phyloP scores from a whole-genome alignment of 495 filamentous ascomycete species.

The Podospora appendiculata region DNA sequence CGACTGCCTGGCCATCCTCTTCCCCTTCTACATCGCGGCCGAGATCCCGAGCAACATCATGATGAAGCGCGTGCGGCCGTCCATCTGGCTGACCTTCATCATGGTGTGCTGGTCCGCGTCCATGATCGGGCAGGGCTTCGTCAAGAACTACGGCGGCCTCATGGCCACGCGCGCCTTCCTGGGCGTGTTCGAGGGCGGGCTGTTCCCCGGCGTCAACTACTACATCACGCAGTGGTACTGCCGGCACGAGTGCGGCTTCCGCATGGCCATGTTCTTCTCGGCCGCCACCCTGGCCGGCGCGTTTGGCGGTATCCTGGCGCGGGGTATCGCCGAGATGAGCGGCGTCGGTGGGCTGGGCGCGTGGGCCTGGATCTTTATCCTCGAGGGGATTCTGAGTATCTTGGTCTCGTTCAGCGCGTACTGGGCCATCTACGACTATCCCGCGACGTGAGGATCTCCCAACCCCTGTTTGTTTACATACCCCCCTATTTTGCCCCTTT shows the following conservation, averaged over 20 bases:
- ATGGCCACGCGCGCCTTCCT: slow-evolving; percentile 51
- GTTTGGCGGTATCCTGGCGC: slow-evolving; percentile 61
- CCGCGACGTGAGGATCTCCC: slow-evolving; percentile 30
- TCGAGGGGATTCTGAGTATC: slow-evolving; percentile 45
- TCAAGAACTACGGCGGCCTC: slow-evolving; percentile 45
- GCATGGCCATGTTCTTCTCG: slow-evolving; percentile 53
- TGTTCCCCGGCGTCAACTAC: slow-evolving; percentile 64
- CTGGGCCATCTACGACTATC: slow-evolving; percentile 52
- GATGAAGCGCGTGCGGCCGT: slow-evolving; percentile 53
- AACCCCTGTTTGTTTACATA: too few species aligned
- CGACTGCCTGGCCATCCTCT: slow-evolving; percentile 51
- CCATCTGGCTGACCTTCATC: slow-evolving; percentile 43
- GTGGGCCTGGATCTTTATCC: slow-evolving; percentile 68
- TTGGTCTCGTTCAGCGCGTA: slow-evolving; percentile 42
- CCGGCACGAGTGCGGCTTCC: slow-evolving; percentile 17
- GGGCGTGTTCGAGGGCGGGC: slow-evolving; percentile 56
- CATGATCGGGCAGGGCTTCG: slow-evolving; percentile 48
- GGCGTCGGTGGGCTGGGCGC: slow-evolving; percentile 33
- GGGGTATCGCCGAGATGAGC: slow-evolving; percentile 55
- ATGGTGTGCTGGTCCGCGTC: slow-evolving; percentile 50
- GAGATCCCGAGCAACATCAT: slow-evolving; percentile 62
- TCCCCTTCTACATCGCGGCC: slow-evolving; percentile 58
- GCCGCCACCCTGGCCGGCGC: slow-evolving; percentile 52
- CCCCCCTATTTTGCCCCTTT: too few species aligned
- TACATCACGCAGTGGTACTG: slow-evolving; percentile 75